Percentiles rank a stretch among this genome's conserved stretches.
Evolutionary conservation across 495 filamentous ascomycete species (phyloP).

Genomic region (Glonium stellatum): DNA sequence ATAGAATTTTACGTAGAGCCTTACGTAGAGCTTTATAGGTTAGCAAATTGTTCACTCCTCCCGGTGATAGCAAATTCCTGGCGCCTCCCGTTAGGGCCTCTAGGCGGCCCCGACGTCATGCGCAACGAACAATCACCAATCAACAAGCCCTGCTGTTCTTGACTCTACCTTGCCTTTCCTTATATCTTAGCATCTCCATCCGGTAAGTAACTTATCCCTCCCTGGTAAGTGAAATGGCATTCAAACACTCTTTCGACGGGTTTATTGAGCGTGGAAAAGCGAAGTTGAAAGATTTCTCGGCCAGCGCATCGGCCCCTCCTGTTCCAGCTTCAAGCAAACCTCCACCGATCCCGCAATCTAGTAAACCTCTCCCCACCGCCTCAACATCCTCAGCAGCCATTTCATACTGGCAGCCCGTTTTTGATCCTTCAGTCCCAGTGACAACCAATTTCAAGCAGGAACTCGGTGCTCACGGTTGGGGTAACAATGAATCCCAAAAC

Average conservation of each 20-base stretch:
- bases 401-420: constrained; percentile 37
- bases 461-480: constrained; percentile 43
- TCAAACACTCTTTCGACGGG: constrained; percentile 9
- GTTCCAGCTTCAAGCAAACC: not conserved
- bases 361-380: constrained; percentile 18
- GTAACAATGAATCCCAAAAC: constrained; percentile 43
- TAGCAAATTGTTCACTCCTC: too few species aligned
- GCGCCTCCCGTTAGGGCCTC: too few species aligned
- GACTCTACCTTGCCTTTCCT: not conserved
- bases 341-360: constrained; percentile 19
- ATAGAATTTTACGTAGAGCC: too few species aligned
- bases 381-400: not conserved
- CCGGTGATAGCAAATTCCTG: too few species aligned
- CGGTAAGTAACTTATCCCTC: not conserved
- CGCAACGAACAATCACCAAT: too few species aligned
- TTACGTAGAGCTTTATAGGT: too few species aligned
- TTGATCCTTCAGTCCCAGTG: constrained; percentile 33
- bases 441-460: constrained; percentile 37
- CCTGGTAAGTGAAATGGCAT: not conserved
- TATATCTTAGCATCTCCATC: not conserved
- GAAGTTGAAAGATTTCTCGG: constrained; percentile 20
- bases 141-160: too few species aligned
- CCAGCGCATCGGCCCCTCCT: not conserved
- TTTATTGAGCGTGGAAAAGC: constrained; percentile 24
- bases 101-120: too few species aligned